Base-by-base conservation (phyloP, 495 filamentous ascomycete species). In the Aspergillus funiculosus region DNA sequence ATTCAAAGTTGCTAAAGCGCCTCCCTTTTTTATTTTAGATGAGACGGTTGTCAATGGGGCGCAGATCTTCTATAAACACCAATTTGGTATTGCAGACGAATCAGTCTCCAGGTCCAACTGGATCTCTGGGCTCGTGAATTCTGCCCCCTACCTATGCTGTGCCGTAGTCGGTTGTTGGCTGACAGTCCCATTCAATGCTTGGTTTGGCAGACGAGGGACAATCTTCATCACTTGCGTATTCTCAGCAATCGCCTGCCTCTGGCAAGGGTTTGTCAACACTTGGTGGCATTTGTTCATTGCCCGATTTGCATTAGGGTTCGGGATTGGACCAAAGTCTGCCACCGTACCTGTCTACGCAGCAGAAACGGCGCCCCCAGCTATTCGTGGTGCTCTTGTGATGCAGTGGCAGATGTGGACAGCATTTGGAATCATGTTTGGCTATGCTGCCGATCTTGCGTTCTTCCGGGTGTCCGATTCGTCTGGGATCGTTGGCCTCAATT, bases 371-470 rank as follows among this genome's bases (percentile, higher is more conserved):
- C 86, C 88, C 0, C 75, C 86, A 0, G 66, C 68, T 18, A 85
- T 91, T 35, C 78, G 87, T 28, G 87, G 87, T 22, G 87, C 86
- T 10, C 54, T 86, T 27, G 80, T 85, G 5, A 85, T 85, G 81
- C 79, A 85, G 58, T 91, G 87, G 87, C 87, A 90, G 61, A 81
- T 88, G 78, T 89, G 82, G 82, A 89, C 85, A 1, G 87, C 87
- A 2, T 89, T 89, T 49, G 87, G 86, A 2, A 87, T 89, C 56
- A 83, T 89, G 76, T 45, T 89, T 11, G 87, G 86, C 10, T 87
- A 85, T 56, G 75, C 77, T 2, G 76, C 81, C 10, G 84, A 85
- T 59, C 63, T 94, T 14, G 83, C 78, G 14, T 88, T 94, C 60
- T 85, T 78, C 53, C 55, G 77, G 21, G 79, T 88, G 6, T 59